These are phyloP conservation scores for Fusarium lyarnte DNA, from an alignment of 2,329 filamentous ascomycete genomes.

Conservation along the genomic window DNA sequence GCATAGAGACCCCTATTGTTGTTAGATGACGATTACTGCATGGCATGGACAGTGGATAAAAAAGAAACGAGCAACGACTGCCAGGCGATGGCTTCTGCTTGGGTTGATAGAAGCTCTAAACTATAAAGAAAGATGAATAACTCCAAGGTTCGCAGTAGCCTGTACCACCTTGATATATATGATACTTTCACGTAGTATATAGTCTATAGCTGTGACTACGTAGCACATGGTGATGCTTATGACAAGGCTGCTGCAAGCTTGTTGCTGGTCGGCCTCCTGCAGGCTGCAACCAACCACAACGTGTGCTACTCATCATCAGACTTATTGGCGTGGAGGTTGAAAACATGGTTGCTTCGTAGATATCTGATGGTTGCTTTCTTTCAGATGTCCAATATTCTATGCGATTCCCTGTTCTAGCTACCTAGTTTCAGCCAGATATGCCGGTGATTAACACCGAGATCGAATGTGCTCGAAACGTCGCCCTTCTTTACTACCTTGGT, in stretches of 20 bases:
- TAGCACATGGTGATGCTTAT: background rate
- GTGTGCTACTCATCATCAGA: background rate
- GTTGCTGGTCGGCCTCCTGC: slow-evolving; percentile 32
- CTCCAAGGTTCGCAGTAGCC: background rate
- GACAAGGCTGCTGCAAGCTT: background rate
- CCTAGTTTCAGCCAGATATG: background rate
- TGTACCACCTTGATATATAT: background rate
- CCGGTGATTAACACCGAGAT: background rate
- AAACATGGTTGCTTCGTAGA: background rate
- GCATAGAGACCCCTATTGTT: slow-evolving; percentile 19
- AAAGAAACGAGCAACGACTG: slow-evolving; percentile 28
- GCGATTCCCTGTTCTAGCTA: background rate
- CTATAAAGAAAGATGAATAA: slow-evolving; percentile 39
- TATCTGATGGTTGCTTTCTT: background rate
- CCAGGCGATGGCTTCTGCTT: slow-evolving; percentile 26
- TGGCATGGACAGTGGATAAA: slow-evolving; percentile 18
- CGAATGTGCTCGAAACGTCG: slow-evolving; percentile 21
- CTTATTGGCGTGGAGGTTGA: background rate
- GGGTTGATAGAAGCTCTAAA: slow-evolving; percentile 40
- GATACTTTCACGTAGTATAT: background rate
- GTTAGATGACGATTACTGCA: slow-evolving; percentile 38
- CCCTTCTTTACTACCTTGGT: slow-evolving; percentile 26
- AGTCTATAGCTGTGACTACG: background rate
- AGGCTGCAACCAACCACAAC: slow-evolving; percentile 6
- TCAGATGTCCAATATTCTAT: background rate